Evolutionary conservation across 2,329 filamentous ascomycete species (phyloP).

Genomic region (Tolypocladium tundrense): DNA sequence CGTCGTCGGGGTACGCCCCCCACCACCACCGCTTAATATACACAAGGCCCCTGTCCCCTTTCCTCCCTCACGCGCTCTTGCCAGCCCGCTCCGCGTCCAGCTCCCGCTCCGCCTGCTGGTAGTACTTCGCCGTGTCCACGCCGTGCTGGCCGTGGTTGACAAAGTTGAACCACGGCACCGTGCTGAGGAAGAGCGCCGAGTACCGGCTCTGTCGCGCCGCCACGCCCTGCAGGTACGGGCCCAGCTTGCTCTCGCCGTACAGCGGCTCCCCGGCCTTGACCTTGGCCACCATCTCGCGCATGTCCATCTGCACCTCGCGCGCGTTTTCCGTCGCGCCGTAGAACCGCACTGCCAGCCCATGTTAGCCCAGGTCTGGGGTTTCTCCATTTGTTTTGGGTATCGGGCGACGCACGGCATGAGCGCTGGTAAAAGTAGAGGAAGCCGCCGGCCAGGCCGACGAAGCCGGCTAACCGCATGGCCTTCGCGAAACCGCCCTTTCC

Average conservation of each 20-base stretch:
- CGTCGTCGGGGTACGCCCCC: constrained; percentile 10
- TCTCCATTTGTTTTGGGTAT: neutral
- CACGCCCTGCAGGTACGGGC: constrained; percentile 87
- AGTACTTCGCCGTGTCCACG: constrained; percentile 97
- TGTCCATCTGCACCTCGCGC: constrained; percentile 89
- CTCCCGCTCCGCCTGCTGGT: constrained; percentile 87
- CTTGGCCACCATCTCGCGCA: constrained; percentile 95
- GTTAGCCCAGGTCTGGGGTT: neutral
- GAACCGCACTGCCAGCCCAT: constrained; percentile 61
- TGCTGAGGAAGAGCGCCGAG: constrained; percentile 70
- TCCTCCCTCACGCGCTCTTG: constrained; percentile 1
- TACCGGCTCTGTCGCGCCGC: constrained; percentile 89
- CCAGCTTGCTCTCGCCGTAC: constrained; percentile 71
- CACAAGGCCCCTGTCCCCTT: constrained; percentile 7
- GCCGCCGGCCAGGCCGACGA: constrained; percentile 64
- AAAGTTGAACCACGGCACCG: constrained; percentile 96
- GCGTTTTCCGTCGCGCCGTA: constrained; percentile 91
- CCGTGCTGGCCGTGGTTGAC: constrained; percentile 95
- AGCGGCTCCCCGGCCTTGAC: constrained; percentile 86
- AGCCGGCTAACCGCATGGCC: constrained; percentile 68
- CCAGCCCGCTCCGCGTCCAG: constrained; percentile 59
- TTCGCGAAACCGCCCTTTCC: constrained; percentile 73
- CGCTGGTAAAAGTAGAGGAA: constrained; percentile 80
- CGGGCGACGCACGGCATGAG: constrained; percentile 58
- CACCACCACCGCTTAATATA: constrained; percentile 13